These are phyloP conservation scores for Salvia sclarea DNA, from an alignment of 305 asterid species.

Conservation along the genomic window DNA sequence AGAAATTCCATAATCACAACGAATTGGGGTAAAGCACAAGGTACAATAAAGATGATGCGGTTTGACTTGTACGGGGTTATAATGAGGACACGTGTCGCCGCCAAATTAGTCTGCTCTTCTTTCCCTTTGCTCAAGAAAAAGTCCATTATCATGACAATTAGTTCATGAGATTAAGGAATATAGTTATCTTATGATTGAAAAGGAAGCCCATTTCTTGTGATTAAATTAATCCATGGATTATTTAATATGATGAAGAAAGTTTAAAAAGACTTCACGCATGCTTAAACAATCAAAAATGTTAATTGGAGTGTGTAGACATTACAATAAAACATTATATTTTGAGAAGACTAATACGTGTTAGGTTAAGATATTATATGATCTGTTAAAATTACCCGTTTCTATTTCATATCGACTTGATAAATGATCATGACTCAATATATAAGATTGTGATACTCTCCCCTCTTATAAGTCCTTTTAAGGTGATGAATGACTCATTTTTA, in stretches of 20 bases:
- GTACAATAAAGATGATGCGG: slow-evolving; percentile 32
- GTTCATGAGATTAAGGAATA: slow-evolving; percentile 9
- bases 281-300: neutral
- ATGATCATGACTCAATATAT: too few relatives aligned
- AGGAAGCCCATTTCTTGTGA: slow-evolving; percentile 25
- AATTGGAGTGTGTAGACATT: neutral
- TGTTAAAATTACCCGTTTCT: too few relatives aligned
- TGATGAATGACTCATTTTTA: too few relatives aligned
- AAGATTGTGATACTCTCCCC: too few relatives aligned
- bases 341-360: too few relatives aligned
- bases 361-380: too few relatives aligned
- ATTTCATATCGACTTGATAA: too few relatives aligned
- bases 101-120: slow-evolving; percentile 10
- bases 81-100: slow-evolving; percentile 32
- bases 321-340: too few relatives aligned
- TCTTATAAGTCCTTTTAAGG: too few relatives aligned
- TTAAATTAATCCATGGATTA: neutral
- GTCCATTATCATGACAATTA: slow-evolving; percentile 27
- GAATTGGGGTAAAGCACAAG: slow-evolving; percentile 31
- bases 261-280: neutral
- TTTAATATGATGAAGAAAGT: neutral
- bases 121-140: slow-evolving; percentile 24
- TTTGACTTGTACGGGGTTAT: slow-evolving; percentile 36
- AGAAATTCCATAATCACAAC: slow-evolving; percentile 7
- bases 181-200: slow-evolving; percentile 27